Conservation (phyloP, 805 yeast genomes). For the Wickerhamiella slavikovae region DNA sequence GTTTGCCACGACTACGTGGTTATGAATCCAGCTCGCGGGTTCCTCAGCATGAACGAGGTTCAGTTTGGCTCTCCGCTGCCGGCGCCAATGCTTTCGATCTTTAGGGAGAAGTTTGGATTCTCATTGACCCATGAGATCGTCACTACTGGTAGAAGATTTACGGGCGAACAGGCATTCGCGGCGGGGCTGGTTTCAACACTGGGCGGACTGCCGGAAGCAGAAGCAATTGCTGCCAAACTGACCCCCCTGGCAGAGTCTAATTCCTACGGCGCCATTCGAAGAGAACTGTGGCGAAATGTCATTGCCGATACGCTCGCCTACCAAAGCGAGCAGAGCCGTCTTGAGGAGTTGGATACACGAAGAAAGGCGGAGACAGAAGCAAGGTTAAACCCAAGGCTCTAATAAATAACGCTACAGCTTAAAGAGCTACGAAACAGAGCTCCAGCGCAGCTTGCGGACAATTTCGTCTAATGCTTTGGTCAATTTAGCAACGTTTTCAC, state of each 20-base stretch:
- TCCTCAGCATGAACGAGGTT: constrained; percentile 21
- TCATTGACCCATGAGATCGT: constrained; percentile 14
- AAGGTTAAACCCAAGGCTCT: not conserved
- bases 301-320: constrained; percentile 9
- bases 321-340: constrained; percentile 5
- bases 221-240: constrained; percentile 12
- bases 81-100: constrained; percentile 18
- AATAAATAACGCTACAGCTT: not conserved
- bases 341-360: not conserved
- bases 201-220: constrained; percentile 19
- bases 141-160: constrained; percentile 18
- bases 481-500: constrained; percentile 13
- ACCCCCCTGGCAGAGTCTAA: constrained; percentile 13
- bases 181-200: constrained; percentile 30
- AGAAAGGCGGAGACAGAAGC: too few relatives aligned
- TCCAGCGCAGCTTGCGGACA: constrained; percentile 4
- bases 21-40: constrained; percentile 21
- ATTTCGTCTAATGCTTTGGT: constrained; percentile 17
- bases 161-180: constrained; percentile 63
- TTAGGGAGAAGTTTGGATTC: constrained; percentile 16
- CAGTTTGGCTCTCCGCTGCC: constrained; percentile 20
- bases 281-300: constrained; percentile 14
- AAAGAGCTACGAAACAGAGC: not conserved
- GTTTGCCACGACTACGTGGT: constrained; percentile 20
- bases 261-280: constrained; percentile 16